Base-by-base conservation (phyloP, 2,329 filamentous ascomycete species). In the Ophiostoma populinum region DNA sequence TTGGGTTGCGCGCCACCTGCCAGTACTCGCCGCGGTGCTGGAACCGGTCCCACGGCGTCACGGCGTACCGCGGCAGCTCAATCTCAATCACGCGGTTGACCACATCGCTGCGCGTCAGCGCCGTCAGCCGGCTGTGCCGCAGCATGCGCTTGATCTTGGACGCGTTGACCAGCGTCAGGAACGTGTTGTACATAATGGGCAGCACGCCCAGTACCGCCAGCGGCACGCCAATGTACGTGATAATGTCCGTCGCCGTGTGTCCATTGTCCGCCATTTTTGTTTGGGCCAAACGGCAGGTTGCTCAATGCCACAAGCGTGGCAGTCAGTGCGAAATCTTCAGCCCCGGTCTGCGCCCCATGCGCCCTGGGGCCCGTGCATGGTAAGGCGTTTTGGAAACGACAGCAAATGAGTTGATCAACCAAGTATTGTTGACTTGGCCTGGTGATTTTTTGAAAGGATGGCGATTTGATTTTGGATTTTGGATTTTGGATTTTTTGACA, bases 41-140 rank as follows among this genome's bases (percentile, higher is more conserved):
- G 40, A 65, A 63, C 17, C 71, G 59, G 42, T 75, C 66, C 45
- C 67, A 57, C 0, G 71, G 73, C 36, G 65, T 69, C 32, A 76
- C 70, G 4, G 69, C 72, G 45, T 72, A 75, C 1, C 72, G 63
- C 4, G 72, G 72, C 24, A 77, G 56, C 45, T 78, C 71, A 24
- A 77, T 67, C 47, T 78, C 72, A 24, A 78, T 73, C 35, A 76
- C 62, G 25, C 70, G 67, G 39, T 75, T 75, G 42, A 78, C 67
- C 2, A 77, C 62, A 39, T 74, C 70, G 47, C 67, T 68, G 29
- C 73, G 63, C 10, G 70, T 75, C 29, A 75, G 58, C 1, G 69
- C 71, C 2, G 63, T 64, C 7, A 74, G 54, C n/a, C 60, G 61
- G 49, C 67, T 67, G 36, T 61, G 61, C 12, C 63, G 54, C 4